Base-by-base conservation (phyloP, 2,329 filamentous ascomycete genomes). In the Penicillium sp. region DNA sequence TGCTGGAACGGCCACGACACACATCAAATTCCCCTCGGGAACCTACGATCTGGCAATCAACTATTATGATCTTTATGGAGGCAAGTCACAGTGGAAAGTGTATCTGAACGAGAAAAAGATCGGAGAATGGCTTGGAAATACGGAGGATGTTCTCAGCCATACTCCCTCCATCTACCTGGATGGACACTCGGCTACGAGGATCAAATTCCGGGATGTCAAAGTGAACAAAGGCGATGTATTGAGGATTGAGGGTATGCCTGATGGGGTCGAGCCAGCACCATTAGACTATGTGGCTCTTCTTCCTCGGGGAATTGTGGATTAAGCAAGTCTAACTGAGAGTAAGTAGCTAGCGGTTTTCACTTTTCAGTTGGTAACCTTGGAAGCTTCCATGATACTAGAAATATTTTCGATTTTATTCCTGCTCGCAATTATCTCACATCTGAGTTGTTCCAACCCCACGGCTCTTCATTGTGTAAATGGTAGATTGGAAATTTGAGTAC, bases 241-340 rank as follows among this genome's bases (percentile, higher is more conserved):
- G 49, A 82, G 75, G 61, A 78, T 88, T 55, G 77, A 83, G 3
- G 85, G 86, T 0, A 74, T 62, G 26, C 80, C 87, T 0, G 76
- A 87, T 68, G 86, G 86, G 0, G 73, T 76, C 23, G 87, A 90
- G 73, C 79, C 79, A 10, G 87, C 87, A 48, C 85, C 87, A 4
- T 50, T 90, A 56, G 87, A 90, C 72, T 90, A 90, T 68, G 71
- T 90, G 37, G 80, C 81, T 3, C 71, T 90, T 45, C 66, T 90
- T 54, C 87, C 87, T 0, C 63, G 70, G 3, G 85, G 83, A 0
- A 68, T 83, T 21, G 74, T 85, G 13, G 84, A 87, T 67, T 87
- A 72, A 48, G 23, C 21, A 23, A 14, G 2, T 3, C 36, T 6
- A 23, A 11, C 9, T 21, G 18, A 14, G 2, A 16, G n/a, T n/a